These are phyloP conservation scores for Vigna nakashimae DNA, from an alignment of 306 rosid species.

Conservation along the genomic window DNA sequence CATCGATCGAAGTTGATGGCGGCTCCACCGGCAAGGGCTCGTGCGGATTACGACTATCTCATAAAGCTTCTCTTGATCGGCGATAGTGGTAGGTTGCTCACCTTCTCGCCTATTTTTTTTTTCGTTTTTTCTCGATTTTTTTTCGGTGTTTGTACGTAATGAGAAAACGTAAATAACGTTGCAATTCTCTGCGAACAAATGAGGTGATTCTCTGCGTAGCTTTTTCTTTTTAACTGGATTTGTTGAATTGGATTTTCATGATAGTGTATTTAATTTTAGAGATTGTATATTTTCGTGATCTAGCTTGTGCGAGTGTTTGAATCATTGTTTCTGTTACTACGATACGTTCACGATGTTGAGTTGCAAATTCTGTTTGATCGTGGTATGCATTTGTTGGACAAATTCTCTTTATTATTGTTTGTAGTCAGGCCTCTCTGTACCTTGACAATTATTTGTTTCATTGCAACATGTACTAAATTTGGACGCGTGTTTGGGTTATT, in stretches of 20 bases:
- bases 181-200: neutral
- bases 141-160: neutral
- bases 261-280: constrained; percentile 1
- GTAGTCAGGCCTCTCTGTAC: constrained; percentile 14
- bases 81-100: constrained; percentile 71
- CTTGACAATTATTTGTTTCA: neutral
- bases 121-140: neutral
- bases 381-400: constrained; percentile 12
- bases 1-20: constrained; percentile 65
- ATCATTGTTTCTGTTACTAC: constrained; percentile 9
- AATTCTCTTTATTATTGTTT: neutral
- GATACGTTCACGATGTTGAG: neutral
- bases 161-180: neutral
- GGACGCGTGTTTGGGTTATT: neutral
- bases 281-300: constrained; percentile 21
- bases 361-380: constrained; percentile 22
- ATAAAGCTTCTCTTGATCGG: constrained; percentile 95
- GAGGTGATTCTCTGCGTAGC: neutral
- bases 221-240: constrained; percentile 4
- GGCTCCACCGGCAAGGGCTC: constrained; percentile 99
- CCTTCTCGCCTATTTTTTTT: neutral
- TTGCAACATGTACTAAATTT: constrained; percentile 26
- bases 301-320: constrained; percentile 18
- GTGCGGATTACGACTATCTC: constrained; percentile 98
- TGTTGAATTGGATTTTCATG: constrained; percentile 18